phyloP scores from a whole-genome alignment of 2,329 filamentous ascomycete genomes.

The Aspergillus pseudoterreus region DNA sequence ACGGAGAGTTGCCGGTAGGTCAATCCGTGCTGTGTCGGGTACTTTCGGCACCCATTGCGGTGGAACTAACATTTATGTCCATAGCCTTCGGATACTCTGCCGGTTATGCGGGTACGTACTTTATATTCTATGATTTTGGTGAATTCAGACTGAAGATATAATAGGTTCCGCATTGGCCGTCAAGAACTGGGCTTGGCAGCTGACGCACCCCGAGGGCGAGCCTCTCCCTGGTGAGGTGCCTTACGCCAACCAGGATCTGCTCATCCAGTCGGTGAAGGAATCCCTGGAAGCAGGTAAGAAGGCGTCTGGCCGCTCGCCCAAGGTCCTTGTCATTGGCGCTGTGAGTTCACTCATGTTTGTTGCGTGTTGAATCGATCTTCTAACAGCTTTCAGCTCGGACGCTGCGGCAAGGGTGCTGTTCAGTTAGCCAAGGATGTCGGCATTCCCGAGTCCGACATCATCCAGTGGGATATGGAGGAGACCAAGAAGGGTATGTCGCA shows the following conservation, averaged over 20 bases:
- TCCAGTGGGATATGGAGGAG: conserved; percentile 76
- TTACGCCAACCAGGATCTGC: conserved; percentile 64
- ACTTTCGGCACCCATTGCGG: background rate
- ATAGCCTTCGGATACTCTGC: conserved; percentile 61
- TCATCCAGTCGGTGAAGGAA: conserved; percentile 72
- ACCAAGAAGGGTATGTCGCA: conserved; percentile 56
- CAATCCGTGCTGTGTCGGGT: background rate
- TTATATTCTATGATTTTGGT: background rate
- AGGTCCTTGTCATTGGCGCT: conserved; percentile 78
- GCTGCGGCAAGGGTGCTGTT: conserved; percentile 81
- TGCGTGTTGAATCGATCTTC: background rate
- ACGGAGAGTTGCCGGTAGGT: conserved; percentile 47
- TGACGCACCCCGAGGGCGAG: conserved; percentile 63
- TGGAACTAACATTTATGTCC: background rate
- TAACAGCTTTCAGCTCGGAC: conserved; percentile 35
- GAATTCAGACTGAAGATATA: background rate
- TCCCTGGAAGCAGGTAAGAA: conserved; percentile 63
- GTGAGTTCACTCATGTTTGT: conserved; percentile 31
- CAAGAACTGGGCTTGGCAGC: conserved; percentile 79
- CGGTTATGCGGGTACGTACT: conserved; percentile 60
- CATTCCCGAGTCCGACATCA: conserved; percentile 64
- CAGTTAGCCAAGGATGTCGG: conserved; percentile 75
- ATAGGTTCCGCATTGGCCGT: conserved; percentile 66
- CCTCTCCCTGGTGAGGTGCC: conserved; percentile 60
- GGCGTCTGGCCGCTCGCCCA: conserved; percentile 65